phyloP scores from a whole-genome alignment of 192 early-diverging fungal species.

The Coemansia sp. region DNA sequence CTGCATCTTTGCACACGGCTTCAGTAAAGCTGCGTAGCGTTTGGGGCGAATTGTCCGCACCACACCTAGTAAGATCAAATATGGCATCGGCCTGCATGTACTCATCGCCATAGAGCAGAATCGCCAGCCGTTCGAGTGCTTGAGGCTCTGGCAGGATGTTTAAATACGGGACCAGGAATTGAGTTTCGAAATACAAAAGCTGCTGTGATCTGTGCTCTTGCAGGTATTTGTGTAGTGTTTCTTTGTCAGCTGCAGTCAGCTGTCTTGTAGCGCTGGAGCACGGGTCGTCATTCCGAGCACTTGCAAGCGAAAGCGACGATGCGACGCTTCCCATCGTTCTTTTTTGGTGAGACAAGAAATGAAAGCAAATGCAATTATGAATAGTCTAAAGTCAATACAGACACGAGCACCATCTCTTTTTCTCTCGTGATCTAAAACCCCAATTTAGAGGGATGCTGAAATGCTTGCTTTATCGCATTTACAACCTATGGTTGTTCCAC shows the following conservation, averaged over 20 bases:
- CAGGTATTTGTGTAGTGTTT: slow-evolving; percentile 8
- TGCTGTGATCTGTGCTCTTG: not conserved
- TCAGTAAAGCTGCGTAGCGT: slow-evolving; percentile 3
- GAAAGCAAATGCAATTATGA: too few relatives aligned
- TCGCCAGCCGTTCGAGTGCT: slow-evolving; percentile 6
- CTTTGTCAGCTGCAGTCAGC: not conserved
- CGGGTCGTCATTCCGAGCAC: too few relatives aligned
- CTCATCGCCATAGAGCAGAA: slow-evolving; percentile 14
- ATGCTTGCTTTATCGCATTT: too few relatives aligned
- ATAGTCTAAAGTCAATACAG: too few relatives aligned
- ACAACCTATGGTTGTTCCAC: too few relatives aligned
- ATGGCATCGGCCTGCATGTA: slow-evolving; percentile 4
- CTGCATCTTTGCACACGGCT: slow-evolving; percentile 11
- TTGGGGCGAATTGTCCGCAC: not conserved
- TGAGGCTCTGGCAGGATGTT: not conserved
- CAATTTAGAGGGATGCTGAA: too few relatives aligned
- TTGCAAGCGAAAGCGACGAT: not conserved
- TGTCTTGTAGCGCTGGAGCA: not conserved
- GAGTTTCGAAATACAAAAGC: not conserved
- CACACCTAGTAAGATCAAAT: slow-evolving; percentile 9
- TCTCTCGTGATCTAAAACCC: too few relatives aligned
- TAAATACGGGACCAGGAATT: slow-evolving; percentile 12
- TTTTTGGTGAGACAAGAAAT: too few relatives aligned
- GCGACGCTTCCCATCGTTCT: not conserved
- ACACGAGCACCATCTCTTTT: too few relatives aligned